Conservation (phyloP, 2,329 filamentous ascomycete genomes). For the Arthrobotrys musiformis region DNA sequence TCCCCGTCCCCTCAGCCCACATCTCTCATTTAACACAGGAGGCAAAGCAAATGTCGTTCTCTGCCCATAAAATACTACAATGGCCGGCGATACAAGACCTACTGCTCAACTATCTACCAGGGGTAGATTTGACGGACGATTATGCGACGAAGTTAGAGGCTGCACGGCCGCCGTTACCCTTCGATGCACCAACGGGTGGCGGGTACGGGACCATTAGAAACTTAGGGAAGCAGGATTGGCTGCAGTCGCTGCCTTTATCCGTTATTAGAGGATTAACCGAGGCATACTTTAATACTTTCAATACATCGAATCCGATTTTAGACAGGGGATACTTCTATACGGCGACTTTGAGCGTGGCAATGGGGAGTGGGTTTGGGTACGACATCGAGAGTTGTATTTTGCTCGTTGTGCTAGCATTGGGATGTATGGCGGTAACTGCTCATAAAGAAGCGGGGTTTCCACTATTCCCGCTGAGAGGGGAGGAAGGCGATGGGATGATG, state of each 20-base stretch:
- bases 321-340: conserved; percentile 68
- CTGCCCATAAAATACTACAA: conserved; percentile 66
- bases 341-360: conserved; percentile 66
- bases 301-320: conserved; percentile 68
- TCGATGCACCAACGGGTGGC: conserved; percentile 62
- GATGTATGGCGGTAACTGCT: conserved; percentile 66
- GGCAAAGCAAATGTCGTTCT: conserved; percentile 52
- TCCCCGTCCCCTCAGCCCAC: neutral
- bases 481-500: conserved; percentile 59
- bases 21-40: conserved; percentile 27
- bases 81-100: conserved; percentile 66
- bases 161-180: conserved; percentile 64
- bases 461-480: conserved; percentile 18
- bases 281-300: conserved; percentile 69
- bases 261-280: conserved; percentile 68
- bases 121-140: conserved; percentile 64
- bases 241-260: conserved; percentile 65
- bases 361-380: conserved; percentile 67
- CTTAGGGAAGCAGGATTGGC: conserved; percentile 62
- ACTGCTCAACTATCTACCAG: conserved; percentile 64
- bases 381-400: conserved; percentile 68
- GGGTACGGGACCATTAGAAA: neutral
- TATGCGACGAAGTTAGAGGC: conserved; percentile 68
- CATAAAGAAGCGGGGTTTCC: conserved; percentile 66
- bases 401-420: conserved; percentile 67